Evolutionary conservation across 73 alveolate species (phyloP).

Genomic region (Paramecium primaurelia): DNA sequence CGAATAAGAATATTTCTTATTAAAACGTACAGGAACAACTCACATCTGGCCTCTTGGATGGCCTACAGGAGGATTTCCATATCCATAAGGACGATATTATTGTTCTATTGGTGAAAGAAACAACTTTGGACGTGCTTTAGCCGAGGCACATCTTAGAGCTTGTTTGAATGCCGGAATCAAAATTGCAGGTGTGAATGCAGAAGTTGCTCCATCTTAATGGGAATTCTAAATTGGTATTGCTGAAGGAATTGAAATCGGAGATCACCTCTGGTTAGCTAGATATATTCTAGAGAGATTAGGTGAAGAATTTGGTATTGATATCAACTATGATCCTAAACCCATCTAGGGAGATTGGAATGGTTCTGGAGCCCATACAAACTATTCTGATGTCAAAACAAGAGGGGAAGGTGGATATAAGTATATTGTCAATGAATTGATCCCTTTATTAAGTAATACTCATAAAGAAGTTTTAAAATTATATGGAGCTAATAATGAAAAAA

Average conservation of each 20-base stretch:
- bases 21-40: conserved; percentile 68
- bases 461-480: conserved; percentile 61
- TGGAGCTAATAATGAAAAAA: conserved; percentile 84
- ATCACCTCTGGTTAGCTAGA: conserved; percentile 92
- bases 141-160: conserved; percentile 86
- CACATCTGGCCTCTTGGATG: conserved; percentile 78
- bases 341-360: conserved; percentile 86
- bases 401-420: conserved; percentile 71
- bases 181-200: conserved; percentile 91
- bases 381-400: conserved; percentile 81
- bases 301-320: conserved; percentile 63
- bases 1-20: conserved; percentile 91
- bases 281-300: conserved; percentile 65
- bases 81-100: conserved; percentile 93
- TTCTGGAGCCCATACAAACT: conserved; percentile 95
- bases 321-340: conserved; percentile 67
- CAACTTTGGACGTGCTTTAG: conserved; percentile 86
- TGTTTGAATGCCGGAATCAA: conserved; percentile 87
- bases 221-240: conserved; percentile 90
- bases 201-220: conserved; percentile 96
- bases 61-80: conserved; percentile 87
- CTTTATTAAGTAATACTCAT: conserved; percentile 60
- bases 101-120: conserved; percentile 84
- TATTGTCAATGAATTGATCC: conserved; percentile 56
- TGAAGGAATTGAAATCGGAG: conserved; percentile 89